Evolutionary conservation across 768 basidiomycete genomes (phyloP), one percentile per base, ranked within the genome.

Genomic region (Pleurotus pulmonarius): DNA sequence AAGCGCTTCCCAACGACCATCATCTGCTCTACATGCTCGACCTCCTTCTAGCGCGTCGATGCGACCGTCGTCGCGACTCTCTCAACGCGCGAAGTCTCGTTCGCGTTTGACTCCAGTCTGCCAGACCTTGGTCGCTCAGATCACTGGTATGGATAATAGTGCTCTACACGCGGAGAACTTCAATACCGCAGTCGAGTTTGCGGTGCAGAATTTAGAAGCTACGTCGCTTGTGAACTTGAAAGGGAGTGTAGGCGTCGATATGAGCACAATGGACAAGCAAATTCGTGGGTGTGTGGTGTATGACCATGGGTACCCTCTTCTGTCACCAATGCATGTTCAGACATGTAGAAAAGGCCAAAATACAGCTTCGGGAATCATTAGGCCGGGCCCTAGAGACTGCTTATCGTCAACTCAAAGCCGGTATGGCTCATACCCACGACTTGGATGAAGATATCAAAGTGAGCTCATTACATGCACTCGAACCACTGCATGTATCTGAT

Each of bases 401-500:
- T 0, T 85, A 83, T 59, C 57, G 63, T 29, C 73, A 70, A 52
- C 72, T 91, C 16, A 86, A 83, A 63, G 59, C 65, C n/a, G 75
- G 77, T 26, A 70, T 81, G 4, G 70, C 72, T 37, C 70, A 76
- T 54, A 74, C 77, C 41, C 76, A 71, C 22, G 87, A 89, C 65
- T 69, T 91, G 20, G 88, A 91, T 63, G 73, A 82, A 38, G 82
- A 81, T 41, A 83, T 91, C 8, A 84, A 84, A 64, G 87, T 85
- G 60, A 64, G 11, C 20, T 22, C 22, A 26, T 44, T 15, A 8
- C 22, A 15, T 8, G 26, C 45, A 4, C 16, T 13, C 13, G 7
- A n/a, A 39, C 26, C 12, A 12, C 46, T 40, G 16, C 49, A 26
- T 25, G 25, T 24, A 34, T 16, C 49, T 34, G n/a, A 49, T 24